Conservation (phyloP, 2,329 filamentous ascomycete species). For the Cadophora luteo-olivacea region DNA sequence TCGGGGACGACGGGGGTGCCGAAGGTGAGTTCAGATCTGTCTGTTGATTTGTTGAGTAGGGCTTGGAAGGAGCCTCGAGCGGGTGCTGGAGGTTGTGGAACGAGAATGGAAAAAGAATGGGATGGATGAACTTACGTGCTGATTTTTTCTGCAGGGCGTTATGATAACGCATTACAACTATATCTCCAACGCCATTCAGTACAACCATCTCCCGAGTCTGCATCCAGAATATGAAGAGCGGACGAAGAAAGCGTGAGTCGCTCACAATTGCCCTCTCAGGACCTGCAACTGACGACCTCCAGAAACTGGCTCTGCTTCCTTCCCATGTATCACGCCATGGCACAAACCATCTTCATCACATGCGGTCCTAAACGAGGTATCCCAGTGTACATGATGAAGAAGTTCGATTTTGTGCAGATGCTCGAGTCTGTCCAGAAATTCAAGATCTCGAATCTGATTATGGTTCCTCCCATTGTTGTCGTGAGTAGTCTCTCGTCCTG, state of each 20-base stretch:
- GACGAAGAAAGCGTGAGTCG: slow-evolving; percentile 69
- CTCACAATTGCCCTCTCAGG: slow-evolving; percentile 76
- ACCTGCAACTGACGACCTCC: background rate
- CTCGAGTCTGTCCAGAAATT: slow-evolving; percentile 71
- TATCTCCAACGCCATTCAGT: slow-evolving; percentile 50
- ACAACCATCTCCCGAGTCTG: slow-evolving; percentile 56
- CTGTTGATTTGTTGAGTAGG: background rate
- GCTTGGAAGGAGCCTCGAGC: too few species aligned
- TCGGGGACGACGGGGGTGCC: slow-evolving; percentile 83
- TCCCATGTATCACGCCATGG: slow-evolving; percentile 73
- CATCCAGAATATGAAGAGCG: slow-evolving; percentile 67
- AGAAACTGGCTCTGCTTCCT: slow-evolving; percentile 40
- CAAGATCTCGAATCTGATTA: slow-evolving; percentile 68
- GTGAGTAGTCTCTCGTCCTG: slow-evolving; percentile 36
- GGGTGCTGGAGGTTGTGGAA: too few species aligned
- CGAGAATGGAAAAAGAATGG: too few species aligned
- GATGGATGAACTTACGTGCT: background rate
- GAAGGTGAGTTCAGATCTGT: slow-evolving; percentile 53
- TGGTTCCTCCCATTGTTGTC: slow-evolving; percentile 80
- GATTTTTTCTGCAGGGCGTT: slow-evolving; percentile 60
- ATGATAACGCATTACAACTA: slow-evolving; percentile 54
- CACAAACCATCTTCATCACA: slow-evolving; percentile 74
- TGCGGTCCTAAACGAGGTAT: slow-evolving; percentile 60
- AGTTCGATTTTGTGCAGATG: slow-evolving; percentile 78
- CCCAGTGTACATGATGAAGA: slow-evolving; percentile 79